These are phyloP conservation scores for Fusarium sp. DNA, from an alignment of 2,329 filamentous ascomycete species.

Conservation along the genomic window DNA sequence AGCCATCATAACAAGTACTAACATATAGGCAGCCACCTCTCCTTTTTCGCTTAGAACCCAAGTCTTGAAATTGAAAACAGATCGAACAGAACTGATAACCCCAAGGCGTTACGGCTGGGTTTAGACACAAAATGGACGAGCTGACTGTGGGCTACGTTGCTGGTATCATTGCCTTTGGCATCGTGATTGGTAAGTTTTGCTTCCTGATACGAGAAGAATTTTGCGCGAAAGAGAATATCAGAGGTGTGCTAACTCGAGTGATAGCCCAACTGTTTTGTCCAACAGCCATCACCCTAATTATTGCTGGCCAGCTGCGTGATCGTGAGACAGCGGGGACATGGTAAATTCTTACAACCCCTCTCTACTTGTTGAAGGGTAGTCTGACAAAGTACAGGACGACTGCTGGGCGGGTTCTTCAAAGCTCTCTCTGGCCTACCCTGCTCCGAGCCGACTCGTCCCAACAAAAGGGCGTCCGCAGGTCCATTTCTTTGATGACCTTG, in stretches of 20 bases:
- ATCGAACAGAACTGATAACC: not conserved
- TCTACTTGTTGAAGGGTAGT: not conserved
- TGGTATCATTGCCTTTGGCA: conserved; percentile 43
- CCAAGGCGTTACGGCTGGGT: not conserved
- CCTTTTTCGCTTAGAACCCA: not conserved
- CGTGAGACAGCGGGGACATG: conserved; percentile 55
- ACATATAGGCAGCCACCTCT: not conserved
- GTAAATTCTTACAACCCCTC: conserved; percentile 37
- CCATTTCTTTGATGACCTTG: conserved; percentile 26
- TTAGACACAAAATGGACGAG: conserved; percentile 28
- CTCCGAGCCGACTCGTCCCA: conserved; percentile 55
- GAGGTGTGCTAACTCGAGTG: not conserved
- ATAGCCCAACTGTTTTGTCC: conserved; percentile 55
- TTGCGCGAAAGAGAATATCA: not conserved
- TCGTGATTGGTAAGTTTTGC: conserved; percentile 38
- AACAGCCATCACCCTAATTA: conserved; percentile 52
- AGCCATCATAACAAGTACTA: not conserved
- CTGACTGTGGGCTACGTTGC: conserved; percentile 44
- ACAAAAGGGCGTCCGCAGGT: conserved; percentile 48
- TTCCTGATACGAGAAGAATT: not conserved
- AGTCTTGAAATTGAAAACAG: not conserved
- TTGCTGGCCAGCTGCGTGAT: conserved; percentile 53
- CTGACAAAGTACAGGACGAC: conserved; percentile 30
- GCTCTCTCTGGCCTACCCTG: conserved; percentile 57
- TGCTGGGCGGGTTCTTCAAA: conserved; percentile 50